A percentile compares a stretch with the other conserved stretches of the same genome.
phyloP scores from a whole-genome alignment of 192 early-diverging fungal species.

The Mortierella hygrophila region DNA sequence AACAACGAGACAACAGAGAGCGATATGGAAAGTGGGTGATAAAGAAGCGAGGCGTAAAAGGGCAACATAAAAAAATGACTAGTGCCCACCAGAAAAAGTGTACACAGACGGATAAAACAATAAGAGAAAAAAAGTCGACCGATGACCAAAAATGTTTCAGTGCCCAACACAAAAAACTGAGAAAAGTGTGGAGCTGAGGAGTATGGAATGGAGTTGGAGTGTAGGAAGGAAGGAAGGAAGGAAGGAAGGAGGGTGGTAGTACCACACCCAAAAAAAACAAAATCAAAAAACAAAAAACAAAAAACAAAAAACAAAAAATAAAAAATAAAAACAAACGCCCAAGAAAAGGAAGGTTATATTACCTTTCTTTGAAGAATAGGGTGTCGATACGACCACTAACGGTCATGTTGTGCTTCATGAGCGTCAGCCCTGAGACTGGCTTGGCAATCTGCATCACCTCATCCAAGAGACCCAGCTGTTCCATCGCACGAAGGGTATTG shows the following conservation, averaged over 20 bases:
- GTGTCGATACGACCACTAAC: slow-evolving; percentile 32
- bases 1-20: not conserved
- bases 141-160: not conserved
- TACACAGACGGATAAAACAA: not conserved
- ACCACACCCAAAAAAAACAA: not conserved
- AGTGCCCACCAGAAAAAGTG: not conserved
- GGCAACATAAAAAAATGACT: not conserved
- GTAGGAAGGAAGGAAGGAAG: not conserved
- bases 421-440: slow-evolving; percentile 25
- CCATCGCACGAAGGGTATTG: slow-evolving; percentile 29
- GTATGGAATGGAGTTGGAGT: not conserved
- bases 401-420: slow-evolving; percentile 36
- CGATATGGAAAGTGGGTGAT: not conserved
- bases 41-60: not conserved
- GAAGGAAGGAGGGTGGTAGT: not conserved
- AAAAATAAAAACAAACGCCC: not conserved
- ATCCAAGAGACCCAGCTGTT: slow-evolving; percentile 38
- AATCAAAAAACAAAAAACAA: not conserved
- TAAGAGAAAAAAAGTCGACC: not conserved
- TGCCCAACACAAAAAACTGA: not conserved
- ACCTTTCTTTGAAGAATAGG: slow-evolving; percentile 36
- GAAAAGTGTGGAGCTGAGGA: not conserved
- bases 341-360: not conserved
- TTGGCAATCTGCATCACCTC: slow-evolving; percentile 41
- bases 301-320: not conserved